Conservation (phyloP, 345 rosid species). For the Mangifera indica region DNA sequence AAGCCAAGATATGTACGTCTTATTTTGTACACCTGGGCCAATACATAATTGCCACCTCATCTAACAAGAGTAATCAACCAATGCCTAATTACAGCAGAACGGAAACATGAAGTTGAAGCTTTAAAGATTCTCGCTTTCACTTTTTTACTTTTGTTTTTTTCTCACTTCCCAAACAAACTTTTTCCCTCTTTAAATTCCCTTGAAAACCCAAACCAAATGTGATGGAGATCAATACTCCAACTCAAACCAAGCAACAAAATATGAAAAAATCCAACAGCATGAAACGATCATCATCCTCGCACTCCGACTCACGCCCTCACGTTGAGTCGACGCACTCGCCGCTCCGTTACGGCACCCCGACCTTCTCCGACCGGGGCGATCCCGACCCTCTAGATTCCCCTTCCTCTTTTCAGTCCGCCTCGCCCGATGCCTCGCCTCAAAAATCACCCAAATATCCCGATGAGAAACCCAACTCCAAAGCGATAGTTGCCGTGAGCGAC, state of each 20-base stretch:
- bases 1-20: too few relatives aligned
- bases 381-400: constrained; percentile 41
- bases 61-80: too few relatives aligned
- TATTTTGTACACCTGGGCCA: too few relatives aligned
- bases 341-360: constrained; percentile 62
- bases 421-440: constrained; percentile 59
- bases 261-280: constrained; percentile 24
- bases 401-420: constrained; percentile 37
- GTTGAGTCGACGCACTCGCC: constrained; percentile 69
- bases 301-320: constrained; percentile 46
- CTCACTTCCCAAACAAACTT: neutral
- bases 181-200: constrained; percentile 13
- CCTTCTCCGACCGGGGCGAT: constrained; percentile 64
- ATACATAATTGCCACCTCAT: too few relatives aligned
- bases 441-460: constrained; percentile 23
- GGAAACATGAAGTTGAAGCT: constrained; percentile 6
- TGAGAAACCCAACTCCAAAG: constrained; percentile 37
- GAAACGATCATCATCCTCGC: constrained; percentile 60
- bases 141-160: neutral
- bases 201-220: neutral
- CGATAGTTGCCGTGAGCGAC: constrained; percentile 43
- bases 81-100: too few relatives aligned
- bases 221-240: constrained; percentile 17
- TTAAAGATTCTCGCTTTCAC: neutral
- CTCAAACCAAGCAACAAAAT: constrained; percentile 2